Evolutionary conservation across 106 monocot genomes (phyloP), one percentile per base, ranked within the genome.

Genomic region (Iris macrosiphon): DNA sequence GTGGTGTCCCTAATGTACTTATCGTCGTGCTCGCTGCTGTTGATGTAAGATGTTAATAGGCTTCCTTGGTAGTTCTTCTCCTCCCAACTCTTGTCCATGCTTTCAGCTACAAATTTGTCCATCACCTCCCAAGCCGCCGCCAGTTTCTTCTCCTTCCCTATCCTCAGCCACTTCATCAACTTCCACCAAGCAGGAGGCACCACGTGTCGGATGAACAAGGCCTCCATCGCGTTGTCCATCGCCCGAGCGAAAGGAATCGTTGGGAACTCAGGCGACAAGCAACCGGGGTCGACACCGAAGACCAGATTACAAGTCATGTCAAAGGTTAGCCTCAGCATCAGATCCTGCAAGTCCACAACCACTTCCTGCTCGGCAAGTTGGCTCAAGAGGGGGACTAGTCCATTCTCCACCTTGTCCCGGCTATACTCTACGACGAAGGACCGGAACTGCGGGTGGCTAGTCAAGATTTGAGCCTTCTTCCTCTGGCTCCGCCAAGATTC

Each of bases 1-100:
- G 55, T 34, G 0, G 63, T 77, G 66, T 81, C 87, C n/a, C 81
- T 33, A 1, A 87, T 70, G 50, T 72, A 81, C 55, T 48, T 71
- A 10, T 75, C 52, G 4, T 40, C 33, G 2, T 8, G 20, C 38
- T 12, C 29, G 4, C 45, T 20, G 11, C 29, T 24, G 7, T 33
- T 2, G 30, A 72, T 65, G 21, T 63, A 74, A 6, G 64, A 40
- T n/a, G 74, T 59, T 15, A 79, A 16, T 14, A 79, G 1, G 21
- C 19, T 27, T 39, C 53, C 40, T 23, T 8, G 6, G 3, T 16
- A 10, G 11, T 33, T 52, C 51, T 26, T 59, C 23, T 40, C 58
- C 1, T 18, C 31, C 35, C 27, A 26, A 0, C 44, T 51, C n/a
- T 45, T 31, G 2, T 23, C 14, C 24, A 58, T 20, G 5, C 16